Percentiles rank a stretch among this genome's conserved stretches.
Evolutionary conservation across 2,329 filamentous ascomycete genomes (phyloP).

Genomic region (Teratosphaeria pseudoeucalypti): DNA sequence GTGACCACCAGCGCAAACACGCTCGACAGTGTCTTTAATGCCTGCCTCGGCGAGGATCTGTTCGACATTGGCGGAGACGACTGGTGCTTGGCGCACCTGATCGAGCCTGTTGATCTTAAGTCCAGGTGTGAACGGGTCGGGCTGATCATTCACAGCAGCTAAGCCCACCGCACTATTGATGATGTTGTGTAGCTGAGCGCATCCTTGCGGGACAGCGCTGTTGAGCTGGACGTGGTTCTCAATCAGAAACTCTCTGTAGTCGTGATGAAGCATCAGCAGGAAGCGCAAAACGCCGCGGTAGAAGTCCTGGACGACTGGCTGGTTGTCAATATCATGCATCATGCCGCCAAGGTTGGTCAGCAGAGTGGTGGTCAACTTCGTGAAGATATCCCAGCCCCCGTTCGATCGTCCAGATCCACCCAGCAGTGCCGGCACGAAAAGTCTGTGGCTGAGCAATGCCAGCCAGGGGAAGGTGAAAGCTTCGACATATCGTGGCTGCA

Average conservation of each 20-base stretch:
- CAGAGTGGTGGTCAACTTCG: constrained; percentile 44
- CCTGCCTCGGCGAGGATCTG: constrained; percentile 39
- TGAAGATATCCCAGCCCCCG: constrained; percentile 64
- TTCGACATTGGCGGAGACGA: constrained; percentile 53
- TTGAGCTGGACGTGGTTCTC: constrained; percentile 77
- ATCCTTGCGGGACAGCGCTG: constrained; percentile 70
- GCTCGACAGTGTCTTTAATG: constrained; percentile 45
- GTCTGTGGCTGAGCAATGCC: constrained; percentile 68
- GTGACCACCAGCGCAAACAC: constrained; percentile 29
- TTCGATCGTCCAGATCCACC: constrained; percentile 28
- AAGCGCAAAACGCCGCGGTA: constrained; percentile 78
- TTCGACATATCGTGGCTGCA: constrained; percentile 69
- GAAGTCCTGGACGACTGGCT: constrained; percentile 64
- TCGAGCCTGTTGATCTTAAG: constrained; percentile 68
- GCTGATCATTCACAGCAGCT: constrained; percentile 55
- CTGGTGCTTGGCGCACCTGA: constrained; percentile 59
- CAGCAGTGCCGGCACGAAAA: constrained; percentile 71
- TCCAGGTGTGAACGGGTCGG: constrained; percentile 61
- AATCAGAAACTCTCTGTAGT: constrained; percentile 86
- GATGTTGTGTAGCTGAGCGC: constrained; percentile 78
- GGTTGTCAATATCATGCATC: constrained; percentile 61
- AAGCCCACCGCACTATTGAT: constrained; percentile 71
- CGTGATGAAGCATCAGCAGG: constrained; percentile 76
- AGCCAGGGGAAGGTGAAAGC: constrained; percentile 82
- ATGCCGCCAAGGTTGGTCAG: constrained; percentile 63